Percentiles rank a stretch among this genome's conserved stretches.
Conservation (phyloP, 2,329 filamentous ascomycete genomes). For the Drechslerella stenobrocha region DNA sequence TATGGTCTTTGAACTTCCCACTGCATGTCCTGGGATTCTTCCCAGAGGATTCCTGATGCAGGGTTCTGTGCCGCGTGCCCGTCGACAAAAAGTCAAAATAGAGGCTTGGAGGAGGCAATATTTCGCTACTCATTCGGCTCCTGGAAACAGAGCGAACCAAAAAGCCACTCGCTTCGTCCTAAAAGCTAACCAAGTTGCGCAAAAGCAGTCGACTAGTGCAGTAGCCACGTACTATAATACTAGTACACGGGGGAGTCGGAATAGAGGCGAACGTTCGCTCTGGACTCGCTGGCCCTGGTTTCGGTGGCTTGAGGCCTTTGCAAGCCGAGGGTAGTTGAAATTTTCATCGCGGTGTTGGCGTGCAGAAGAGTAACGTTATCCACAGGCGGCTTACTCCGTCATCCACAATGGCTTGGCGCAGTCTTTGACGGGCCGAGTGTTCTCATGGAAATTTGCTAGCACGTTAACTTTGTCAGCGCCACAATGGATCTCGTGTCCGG, state of each 20-base stretch:
- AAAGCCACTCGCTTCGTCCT: too few species aligned
- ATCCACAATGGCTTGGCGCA: not conserved
- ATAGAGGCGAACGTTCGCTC: slow-evolving; percentile 11
- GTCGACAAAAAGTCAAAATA: too few species aligned
- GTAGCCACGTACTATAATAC: too few species aligned
- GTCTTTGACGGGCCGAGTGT: not conserved
- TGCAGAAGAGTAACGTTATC: slow-evolving; percentile 25
- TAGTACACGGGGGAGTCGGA: slow-evolving; percentile 28
- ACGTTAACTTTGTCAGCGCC: not conserved
- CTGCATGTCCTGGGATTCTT: too few species aligned
- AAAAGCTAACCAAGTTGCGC: too few species aligned
- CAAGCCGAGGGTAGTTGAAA: not conserved
- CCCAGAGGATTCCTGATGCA: too few species aligned
- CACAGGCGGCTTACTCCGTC: slow-evolving; percentile 6
- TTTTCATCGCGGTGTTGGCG: slow-evolving; percentile 15
- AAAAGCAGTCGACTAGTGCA: too few species aligned
- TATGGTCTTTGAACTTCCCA: too few species aligned
- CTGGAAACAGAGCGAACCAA: too few species aligned
- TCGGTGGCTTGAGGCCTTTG: slow-evolving; percentile 40
- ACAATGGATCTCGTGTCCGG: not conserved
- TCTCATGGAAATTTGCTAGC: slow-evolving; percentile 2
- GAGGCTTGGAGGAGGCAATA: too few species aligned
- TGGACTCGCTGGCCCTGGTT: not conserved
- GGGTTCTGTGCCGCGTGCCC: too few species aligned
- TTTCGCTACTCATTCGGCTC: too few species aligned